phyloP scores from a whole-genome alignment of 192 early-diverging fungal species.

The Allomyces javanicus region DNA sequence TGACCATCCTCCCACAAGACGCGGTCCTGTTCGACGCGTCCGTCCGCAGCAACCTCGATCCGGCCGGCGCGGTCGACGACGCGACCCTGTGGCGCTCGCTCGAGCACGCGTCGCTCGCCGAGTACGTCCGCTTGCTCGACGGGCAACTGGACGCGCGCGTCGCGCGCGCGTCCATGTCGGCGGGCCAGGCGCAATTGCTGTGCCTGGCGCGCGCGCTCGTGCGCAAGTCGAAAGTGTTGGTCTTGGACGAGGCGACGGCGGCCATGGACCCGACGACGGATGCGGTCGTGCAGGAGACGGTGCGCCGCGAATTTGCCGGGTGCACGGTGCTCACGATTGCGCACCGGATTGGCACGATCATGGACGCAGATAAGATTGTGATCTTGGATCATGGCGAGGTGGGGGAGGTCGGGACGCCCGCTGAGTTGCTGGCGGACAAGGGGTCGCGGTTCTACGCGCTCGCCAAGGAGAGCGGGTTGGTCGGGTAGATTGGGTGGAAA shows the following conservation, averaged over 20 bases:
- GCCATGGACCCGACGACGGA: slow-evolving; percentile 36
- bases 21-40: slow-evolving; percentile 60
- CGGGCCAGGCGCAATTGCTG: slow-evolving; percentile 36
- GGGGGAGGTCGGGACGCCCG: slow-evolving; percentile 56
- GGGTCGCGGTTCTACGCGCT: slow-evolving; percentile 10
- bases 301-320: slow-evolving; percentile 27
- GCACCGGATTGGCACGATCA: slow-evolving; percentile 69
- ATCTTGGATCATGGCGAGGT: slow-evolving; percentile 52
- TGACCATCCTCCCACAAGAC: slow-evolving; percentile 88
- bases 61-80: slow-evolving; percentile 58
- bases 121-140: slow-evolving; percentile 13
- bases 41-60: slow-evolving; percentile 78
- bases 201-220: slow-evolving; percentile 39
- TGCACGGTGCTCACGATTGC: slow-evolving; percentile 42
- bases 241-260: slow-evolving; percentile 69
- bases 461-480: too few relatives aligned
- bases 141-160: slow-evolving; percentile 12
- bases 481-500: too few relatives aligned
- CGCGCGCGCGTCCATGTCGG: slow-evolving; percentile 15
- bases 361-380: slow-evolving; percentile 66
- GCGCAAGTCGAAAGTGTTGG: slow-evolving; percentile 25
- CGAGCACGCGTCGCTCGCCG: slow-evolving; percentile 27
- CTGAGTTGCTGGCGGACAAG: slow-evolving; percentile 39
- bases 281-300: slow-evolving; percentile 31
- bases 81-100: slow-evolving; percentile 55